Base-by-base conservation (phyloP, 139 green algal genomes). In the Microglena sp. region DNA sequence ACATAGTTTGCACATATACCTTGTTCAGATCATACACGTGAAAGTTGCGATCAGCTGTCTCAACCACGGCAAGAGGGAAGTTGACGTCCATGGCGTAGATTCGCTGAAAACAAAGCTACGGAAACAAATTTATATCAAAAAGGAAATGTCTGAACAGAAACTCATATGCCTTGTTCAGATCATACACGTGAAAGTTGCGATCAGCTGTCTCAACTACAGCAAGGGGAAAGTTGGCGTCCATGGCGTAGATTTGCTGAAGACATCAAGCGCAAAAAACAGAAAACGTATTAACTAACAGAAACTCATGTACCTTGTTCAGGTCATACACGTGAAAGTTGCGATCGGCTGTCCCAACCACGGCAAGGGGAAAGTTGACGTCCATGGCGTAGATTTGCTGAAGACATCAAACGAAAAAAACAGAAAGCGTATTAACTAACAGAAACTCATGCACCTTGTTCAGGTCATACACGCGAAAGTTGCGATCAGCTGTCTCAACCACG, bases 331-430 rank as follows among this genome's bases (percentile, higher is more conserved):
- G 58, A 5, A 95, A 72, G 68, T 90, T 77, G 27, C 87, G 70
- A 55, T 94, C 85, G 4, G 87, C 89, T 21, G 82, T 91, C 29
- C 68, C 86, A 0, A 90, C 84, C 2, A 95, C 87, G 60, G 91
- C 70, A 36, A 92, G 75, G 27, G 69, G 83, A 56, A 88, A 83
- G 26, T 89, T 72, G 11, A 92, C 78, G 55, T 91, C 86, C 81
- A 99, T 84, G 0, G 88, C 87, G 67, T 95, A 97, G 7, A 89
- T 68, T 0, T 87, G 79, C 70, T 98, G n/a, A n/a, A n/a, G n/a
- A n/a, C n/a, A n/a, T n/a, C n/a, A n/a, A n/a, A n/a, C n/a, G n/a
- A n/a, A n/a, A n/a, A n/a, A n/a, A n/a, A n/a, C n/a, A n/a, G n/a
- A n/a, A n/a, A n/a, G n/a, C n/a, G n/a, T n/a, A n/a, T n/a, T n/a